Evolutionary conservation across 352 stramenopile species (phyloP).

Genomic region (Sclerospora graminicola): DNA sequence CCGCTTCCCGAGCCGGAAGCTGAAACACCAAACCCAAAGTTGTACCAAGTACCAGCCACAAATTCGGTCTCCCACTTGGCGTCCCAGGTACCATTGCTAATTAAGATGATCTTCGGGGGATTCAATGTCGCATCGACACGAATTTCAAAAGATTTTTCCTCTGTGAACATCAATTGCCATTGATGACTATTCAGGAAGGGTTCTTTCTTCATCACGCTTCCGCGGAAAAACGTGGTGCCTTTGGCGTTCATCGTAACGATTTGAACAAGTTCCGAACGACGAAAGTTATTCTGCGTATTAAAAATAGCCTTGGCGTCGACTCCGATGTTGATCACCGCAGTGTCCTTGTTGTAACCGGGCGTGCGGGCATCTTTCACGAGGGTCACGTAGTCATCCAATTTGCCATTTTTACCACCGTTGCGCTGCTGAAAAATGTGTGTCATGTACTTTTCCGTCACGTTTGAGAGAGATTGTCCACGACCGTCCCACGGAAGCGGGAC

Average conservation of each 20-base stretch:
- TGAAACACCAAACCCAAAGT: slow-evolving; percentile 48
- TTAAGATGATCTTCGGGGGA: slow-evolving; percentile 44
- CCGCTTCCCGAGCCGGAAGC: neutral
- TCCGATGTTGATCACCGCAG: slow-evolving; percentile 3
- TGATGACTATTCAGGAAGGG: slow-evolving; percentile 29
- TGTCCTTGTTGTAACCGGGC: slow-evolving; percentile 35
- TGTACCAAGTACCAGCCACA: slow-evolving; percentile 47
- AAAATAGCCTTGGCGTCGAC: slow-evolving; percentile 11
- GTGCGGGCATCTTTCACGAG: slow-evolving; percentile 23
- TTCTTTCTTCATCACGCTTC: slow-evolving; percentile 39
- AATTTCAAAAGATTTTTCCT: slow-evolving; percentile 54
- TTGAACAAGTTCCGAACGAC: slow-evolving; percentile 59
- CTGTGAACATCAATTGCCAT: slow-evolving; percentile 52
- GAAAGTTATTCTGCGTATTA: slow-evolving; percentile 41
- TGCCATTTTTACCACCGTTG: slow-evolving; percentile 9
- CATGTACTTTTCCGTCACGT: slow-evolving; percentile 28
- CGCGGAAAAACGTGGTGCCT: slow-evolving; percentile 51
- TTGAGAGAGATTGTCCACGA: slow-evolving; percentile 22
- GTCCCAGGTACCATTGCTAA: slow-evolving; percentile 31
- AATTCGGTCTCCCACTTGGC: slow-evolving; percentile 49
- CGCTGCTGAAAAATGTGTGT: slow-evolving; percentile 46
- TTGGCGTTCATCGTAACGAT: slow-evolving; percentile 26
- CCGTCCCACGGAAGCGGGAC: slow-evolving; percentile 33
- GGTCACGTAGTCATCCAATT: slow-evolving; percentile 22
- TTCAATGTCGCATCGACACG: slow-evolving; percentile 41